Conservation (phyloP, 176 grass and related monocot genomes). For the Raddia distichophylla region DNA sequence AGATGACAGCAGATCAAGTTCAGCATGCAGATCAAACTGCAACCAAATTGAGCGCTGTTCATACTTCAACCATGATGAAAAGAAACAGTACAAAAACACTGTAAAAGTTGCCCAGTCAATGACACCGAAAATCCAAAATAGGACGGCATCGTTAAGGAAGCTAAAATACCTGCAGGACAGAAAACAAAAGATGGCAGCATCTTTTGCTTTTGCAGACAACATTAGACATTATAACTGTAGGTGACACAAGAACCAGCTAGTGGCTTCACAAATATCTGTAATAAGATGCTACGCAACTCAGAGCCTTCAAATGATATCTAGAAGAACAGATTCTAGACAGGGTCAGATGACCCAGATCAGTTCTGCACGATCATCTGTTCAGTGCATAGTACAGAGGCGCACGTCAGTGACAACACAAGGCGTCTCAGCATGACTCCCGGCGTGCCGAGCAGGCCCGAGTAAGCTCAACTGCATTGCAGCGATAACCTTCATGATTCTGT, state of each 20-base stretch:
- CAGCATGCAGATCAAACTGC: too few species aligned
- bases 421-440: slow-evolving; percentile 14
- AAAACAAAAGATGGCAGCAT: slow-evolving; percentile 1
- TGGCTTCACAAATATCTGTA: not conserved
- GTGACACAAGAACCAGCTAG: slow-evolving; percentile 3
- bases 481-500: slow-evolving; percentile 41
- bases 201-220: slow-evolving; percentile 22
- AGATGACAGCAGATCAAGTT: not conserved
- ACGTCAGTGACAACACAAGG: slow-evolving; percentile 22
- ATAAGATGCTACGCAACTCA: not conserved
- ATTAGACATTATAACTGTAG: slow-evolving; percentile 16
- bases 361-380: slow-evolving; percentile 27
- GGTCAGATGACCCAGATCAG: not conserved
- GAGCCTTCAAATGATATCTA: slow-evolving; percentile 22
- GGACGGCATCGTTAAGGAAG: not conserved
- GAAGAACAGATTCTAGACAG: not conserved
- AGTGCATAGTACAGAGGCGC: not conserved
- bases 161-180: not conserved
- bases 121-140: not conserved
- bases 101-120: not conserved
- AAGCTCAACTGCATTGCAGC: slow-evolving; percentile 26
- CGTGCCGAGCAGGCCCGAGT: not conserved
- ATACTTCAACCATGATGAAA: not conserved
- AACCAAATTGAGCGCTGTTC: too few species aligned
- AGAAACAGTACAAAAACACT: not conserved